Percentiles rank a stretch among this genome's conserved stretches.
Conservation (phyloP, 2,329 filamentous ascomycete species). For the Trichophaea hybrida region DNA sequence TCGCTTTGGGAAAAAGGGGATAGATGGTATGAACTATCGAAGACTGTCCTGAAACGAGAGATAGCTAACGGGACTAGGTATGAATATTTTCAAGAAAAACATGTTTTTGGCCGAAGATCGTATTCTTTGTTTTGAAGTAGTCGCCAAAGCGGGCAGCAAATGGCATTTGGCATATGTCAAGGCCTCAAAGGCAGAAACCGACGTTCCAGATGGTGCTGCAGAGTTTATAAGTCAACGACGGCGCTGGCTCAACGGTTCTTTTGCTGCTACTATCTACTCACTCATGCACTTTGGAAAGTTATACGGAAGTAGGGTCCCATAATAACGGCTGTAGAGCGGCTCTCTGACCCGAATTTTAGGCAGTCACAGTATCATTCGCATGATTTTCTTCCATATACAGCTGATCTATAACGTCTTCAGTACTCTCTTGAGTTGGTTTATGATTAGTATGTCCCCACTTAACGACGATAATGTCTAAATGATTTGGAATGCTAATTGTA, state of each 20-base stretch:
- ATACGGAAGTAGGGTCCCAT: conserved; percentile 57
- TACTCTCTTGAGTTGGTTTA: conserved; percentile 83
- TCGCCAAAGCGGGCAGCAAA: conserved; percentile 95
- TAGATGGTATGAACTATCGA: conserved; percentile 63
- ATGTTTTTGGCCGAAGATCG: conserved; percentile 99
- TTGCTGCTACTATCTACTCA: conserved; percentile 91
- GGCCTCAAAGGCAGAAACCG: conserved; percentile 94
- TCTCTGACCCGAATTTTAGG: too few species aligned
- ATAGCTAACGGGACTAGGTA: conserved; percentile 30
- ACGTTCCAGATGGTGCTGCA: conserved; percentile 89
- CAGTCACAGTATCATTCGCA: conserved; percentile 91
- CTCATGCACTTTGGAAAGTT: conserved; percentile 97
- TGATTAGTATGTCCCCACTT: conserved; percentile 36
- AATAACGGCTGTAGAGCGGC: too few species aligned
- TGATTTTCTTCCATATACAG: conserved; percentile 98
- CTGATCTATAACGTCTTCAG: conserved; percentile 88
- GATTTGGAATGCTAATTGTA: conserved; percentile 7
- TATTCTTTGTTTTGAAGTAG: conserved; percentile 97
- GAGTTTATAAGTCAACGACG: conserved; percentile 97
- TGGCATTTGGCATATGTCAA: conserved; percentile 99
- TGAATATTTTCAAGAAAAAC: conserved; percentile 99
- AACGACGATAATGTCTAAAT: conserved; percentile 17
- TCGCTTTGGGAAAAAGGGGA: conserved; percentile 94
- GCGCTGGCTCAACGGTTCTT: conserved; percentile 98
- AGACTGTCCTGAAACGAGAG: too few species aligned